Evolutionary conservation across 352 stramenopile genomes (phyloP).

Genomic region (Chrysophaeum taylorii): DNA sequence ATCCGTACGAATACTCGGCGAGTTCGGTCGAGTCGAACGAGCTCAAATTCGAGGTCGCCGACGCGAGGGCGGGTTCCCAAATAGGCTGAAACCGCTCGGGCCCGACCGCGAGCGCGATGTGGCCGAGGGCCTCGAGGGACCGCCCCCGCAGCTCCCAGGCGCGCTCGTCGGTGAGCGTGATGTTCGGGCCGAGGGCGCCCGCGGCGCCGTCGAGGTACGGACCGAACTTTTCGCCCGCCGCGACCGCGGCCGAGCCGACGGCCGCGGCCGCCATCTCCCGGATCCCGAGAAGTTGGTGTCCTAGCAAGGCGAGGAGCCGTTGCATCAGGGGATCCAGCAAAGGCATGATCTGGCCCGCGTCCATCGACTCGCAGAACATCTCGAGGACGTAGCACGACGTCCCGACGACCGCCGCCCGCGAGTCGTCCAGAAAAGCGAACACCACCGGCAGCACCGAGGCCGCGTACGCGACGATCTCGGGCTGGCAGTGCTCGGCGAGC

Average conservation of each 20-base stretch:
- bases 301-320: slow-evolving; percentile 83
- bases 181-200: slow-evolving; percentile 62
- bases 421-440: slow-evolving; percentile 85
- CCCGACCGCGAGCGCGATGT: slow-evolving; percentile 89
- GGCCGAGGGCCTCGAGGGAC: slow-evolving; percentile 93
- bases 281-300: slow-evolving; percentile 55
- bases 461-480: slow-evolving; percentile 85
- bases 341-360: slow-evolving; percentile 62
- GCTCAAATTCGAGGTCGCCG: slow-evolving; percentile 74
- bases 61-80: slow-evolving; percentile 82
- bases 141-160: slow-evolving; percentile 82
- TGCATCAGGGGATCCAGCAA: slow-evolving; percentile 85
- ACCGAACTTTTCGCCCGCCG: slow-evolving; percentile 88
- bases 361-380: slow-evolving; percentile 94
- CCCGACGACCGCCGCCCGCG: slow-evolving; percentile 78
- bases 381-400: slow-evolving; percentile 94
- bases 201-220: slow-evolving; percentile 81
- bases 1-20: slow-evolving; percentile 92
- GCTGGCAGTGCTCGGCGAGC: slow-evolving; percentile 94
- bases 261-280: slow-evolving; percentile 95
- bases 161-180: slow-evolving; percentile 77
- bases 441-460: slow-evolving; percentile 87
- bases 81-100: slow-evolving; percentile 87
- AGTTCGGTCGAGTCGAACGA: slow-evolving; percentile 84
- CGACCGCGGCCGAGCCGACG: slow-evolving; percentile 86